Percentiles rank a stretch among this genome's conserved stretches.
These are phyloP conservation scores for Paracoccidioides brasiliensis DNA, from an alignment of 2,329 filamentous ascomycete species.

Conservation along the genomic window DNA sequence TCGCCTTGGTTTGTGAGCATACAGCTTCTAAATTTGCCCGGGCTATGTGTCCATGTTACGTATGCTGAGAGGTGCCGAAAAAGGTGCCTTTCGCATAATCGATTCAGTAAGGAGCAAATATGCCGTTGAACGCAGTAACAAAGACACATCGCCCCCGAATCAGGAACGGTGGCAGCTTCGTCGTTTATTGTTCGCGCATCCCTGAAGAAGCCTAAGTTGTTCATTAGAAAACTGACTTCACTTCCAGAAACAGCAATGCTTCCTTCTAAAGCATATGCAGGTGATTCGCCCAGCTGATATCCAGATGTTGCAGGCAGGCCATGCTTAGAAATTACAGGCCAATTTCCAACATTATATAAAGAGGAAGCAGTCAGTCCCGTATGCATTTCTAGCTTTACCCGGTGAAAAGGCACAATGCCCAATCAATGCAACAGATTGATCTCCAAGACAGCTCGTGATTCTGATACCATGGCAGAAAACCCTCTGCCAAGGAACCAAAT, in stretches of 20 bases:
- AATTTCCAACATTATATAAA: conserved; percentile 79
- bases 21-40: conserved; percentile 82
- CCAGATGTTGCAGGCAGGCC: conserved; percentile 78
- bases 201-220: conserved; percentile 51
- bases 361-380: conserved; percentile 80
- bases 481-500: conserved; percentile 55
- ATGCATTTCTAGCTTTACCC: conserved; percentile 80
- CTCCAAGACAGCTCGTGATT: conserved; percentile 75
- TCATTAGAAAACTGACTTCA: conserved; percentile 62
- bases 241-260: conserved; percentile 73
- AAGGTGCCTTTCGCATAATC: conserved; percentile 83
- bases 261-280: conserved; percentile 70
- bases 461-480: conserved; percentile 53
- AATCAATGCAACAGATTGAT: conserved; percentile 75
- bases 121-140: conserved; percentile 79
- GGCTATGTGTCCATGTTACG: conserved; percentile 72
- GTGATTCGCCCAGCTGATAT: conserved; percentile 65
- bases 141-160: conserved; percentile 74
- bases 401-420: conserved; percentile 74
- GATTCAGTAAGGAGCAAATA: conserved; percentile 92
- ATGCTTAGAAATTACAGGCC: conserved; percentile 73
- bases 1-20: conserved; percentile 85
- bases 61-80: conserved; percentile 71
- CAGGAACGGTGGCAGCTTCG: conserved; percentile 49
- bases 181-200: conserved; percentile 51